A percentile compares a stretch with the other conserved stretches of the same genome.
Conservation (phyloP, 331 rosid species). For the Telfairia occidentalis region DNA sequence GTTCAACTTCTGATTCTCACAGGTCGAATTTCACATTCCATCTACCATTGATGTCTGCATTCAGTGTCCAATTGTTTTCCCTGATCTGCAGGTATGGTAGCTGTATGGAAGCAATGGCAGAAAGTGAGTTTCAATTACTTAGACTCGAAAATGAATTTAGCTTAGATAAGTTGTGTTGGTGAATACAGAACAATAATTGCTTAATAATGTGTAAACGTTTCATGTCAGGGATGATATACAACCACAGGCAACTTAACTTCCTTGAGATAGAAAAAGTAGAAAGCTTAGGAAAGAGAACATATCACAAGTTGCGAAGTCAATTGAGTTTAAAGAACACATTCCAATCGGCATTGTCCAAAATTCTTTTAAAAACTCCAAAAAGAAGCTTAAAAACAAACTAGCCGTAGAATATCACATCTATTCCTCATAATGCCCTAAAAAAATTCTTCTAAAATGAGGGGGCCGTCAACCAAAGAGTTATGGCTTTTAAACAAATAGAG, state of each 20-base stretch:
- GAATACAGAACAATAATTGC: neutral
- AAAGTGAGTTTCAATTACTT: neutral
- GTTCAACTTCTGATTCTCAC: conserved; percentile 23
- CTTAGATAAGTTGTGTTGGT: neutral
- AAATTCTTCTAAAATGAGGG: neutral
- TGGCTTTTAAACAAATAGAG: neutral
- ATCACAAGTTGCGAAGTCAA: neutral
- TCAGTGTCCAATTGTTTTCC: conserved; percentile 91
- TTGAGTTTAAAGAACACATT: neutral
- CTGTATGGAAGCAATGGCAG: conserved; percentile 31
- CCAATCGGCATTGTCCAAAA: neutral
- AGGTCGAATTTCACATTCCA: conserved; percentile 85
- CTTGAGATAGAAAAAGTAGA: no score
- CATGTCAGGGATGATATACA: neutral
- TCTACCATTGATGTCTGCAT: conserved; percentile 67
- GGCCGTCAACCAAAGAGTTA: neutral
- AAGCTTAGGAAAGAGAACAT: neutral
- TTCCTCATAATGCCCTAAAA: neutral
- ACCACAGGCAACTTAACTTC: neutral
- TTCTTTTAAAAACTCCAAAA: neutral
- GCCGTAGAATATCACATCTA: neutral
- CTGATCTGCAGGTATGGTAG: conserved; percentile 86
- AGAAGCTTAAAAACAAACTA: neutral
- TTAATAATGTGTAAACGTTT: neutral
- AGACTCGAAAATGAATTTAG: neutral